Evolutionary conservation across 768 basidiomycete genomes (phyloP).

Genomic region (Asterophora lycoperdoides): DNA sequence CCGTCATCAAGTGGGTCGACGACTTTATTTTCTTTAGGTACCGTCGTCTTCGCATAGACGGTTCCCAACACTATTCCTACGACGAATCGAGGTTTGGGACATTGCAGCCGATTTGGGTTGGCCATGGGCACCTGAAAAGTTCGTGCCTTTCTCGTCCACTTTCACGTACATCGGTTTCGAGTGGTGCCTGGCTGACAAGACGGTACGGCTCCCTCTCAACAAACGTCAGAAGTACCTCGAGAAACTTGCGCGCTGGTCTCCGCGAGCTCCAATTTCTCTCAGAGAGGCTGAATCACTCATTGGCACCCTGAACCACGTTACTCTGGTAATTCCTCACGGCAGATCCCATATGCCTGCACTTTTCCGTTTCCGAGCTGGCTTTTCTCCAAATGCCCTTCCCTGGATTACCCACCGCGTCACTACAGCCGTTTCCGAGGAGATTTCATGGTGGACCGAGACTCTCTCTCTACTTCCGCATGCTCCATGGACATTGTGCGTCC

Average conservation of each 20-base stretch:
- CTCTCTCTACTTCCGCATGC: slow-evolving; percentile 5
- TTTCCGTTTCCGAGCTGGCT: slow-evolving; percentile 23
- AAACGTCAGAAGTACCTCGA: too few relatives aligned
- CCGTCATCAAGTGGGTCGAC: not conserved
- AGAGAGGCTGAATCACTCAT: slow-evolving; percentile 24
- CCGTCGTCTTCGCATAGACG: not conserved
- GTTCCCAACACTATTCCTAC: not conserved
- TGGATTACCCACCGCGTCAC: slow-evolving; percentile 16
- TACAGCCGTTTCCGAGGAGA: slow-evolving; percentile 13
- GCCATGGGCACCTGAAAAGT: not conserved
- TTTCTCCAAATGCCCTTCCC: slow-evolving; percentile 11
- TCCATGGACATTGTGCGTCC: slow-evolving; percentile 6
- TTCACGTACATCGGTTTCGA: too few relatives aligned
- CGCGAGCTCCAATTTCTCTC: slow-evolving; percentile 4
- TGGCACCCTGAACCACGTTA: slow-evolving; percentile 34
- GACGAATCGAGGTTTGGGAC: not conserved
- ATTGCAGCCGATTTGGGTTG: not conserved
- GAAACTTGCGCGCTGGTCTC: slow-evolving; percentile 21
- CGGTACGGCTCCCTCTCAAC: not conserved
- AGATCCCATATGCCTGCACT: slow-evolving; percentile 27
- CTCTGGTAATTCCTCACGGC: slow-evolving; percentile 27
- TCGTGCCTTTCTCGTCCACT: not conserved
- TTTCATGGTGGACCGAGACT: slow-evolving; percentile 24
- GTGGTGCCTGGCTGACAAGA: not conserved
- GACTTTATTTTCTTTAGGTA: not conserved